Base-by-base conservation (phyloP, 495 filamentous ascomycete genomes). In the Podospora didyma region DNA sequence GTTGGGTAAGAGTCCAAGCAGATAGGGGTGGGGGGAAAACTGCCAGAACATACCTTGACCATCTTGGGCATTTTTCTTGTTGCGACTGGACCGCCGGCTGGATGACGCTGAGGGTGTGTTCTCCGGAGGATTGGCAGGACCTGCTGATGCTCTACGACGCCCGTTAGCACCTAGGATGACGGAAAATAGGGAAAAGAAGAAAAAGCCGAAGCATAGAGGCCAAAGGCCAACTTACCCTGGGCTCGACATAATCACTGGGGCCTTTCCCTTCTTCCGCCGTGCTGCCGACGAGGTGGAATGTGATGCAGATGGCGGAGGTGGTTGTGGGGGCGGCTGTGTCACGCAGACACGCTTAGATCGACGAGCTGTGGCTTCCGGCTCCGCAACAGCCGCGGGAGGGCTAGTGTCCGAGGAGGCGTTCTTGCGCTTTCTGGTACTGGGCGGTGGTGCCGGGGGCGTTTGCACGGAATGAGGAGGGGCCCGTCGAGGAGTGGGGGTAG, bases 221-320 rank as follows among this genome's bases (percentile, higher is more conserved):
- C n/a, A 42, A 17, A 42, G 12, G n/a, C 19, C 24, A 31, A 76
- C 82, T 53, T 75, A 94, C 90, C 83, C 86, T 69, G 88, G 83
- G 77, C 86, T 89, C 74, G 91, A 91, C 92, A 93, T 94, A 66
- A 78, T 80, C 73, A 79, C 74, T 50, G 83, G 68, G 68, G 79
- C 75, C 74, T 88, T 85, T 68, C 82, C 75, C 73, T 82, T 80
- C 72, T 73, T 79, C 63, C 81, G 84, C 53, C 85, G 83, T 56
- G 81, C 54, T 56, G 75, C 64, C 58, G 77, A 60, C 55, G 75
- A 59, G 48, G 73, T 55, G 46, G 61, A 52, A 46, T 60, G 28
- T 23, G 53, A 52, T 42, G 62, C 49, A 7, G 48, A 63, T 20
- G 51, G 69, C 23, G 37, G 63, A 28, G 51, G 57, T 51, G 42